A percentile compares a stretch with the other conserved stretches of the same genome.
Evolutionary conservation across 2,329 filamentous ascomycete genomes (phyloP).

Genomic region (Botryotinia calthae): DNA sequence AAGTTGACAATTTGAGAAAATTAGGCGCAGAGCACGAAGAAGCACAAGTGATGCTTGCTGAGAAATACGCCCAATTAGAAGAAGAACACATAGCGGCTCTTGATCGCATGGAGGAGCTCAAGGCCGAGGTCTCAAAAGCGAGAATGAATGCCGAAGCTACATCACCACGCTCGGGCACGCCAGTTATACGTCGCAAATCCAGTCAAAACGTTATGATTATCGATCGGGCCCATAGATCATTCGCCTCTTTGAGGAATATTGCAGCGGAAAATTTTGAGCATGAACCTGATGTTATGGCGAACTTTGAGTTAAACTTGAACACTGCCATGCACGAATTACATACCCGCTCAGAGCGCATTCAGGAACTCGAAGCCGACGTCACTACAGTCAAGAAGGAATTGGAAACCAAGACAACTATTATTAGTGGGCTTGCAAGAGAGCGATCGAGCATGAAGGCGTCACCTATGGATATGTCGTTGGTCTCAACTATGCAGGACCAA

Average conservation of each 20-base stretch:
- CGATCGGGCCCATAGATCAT: slow-evolving; percentile 87
- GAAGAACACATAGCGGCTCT: slow-evolving; percentile 77
- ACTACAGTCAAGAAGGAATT: slow-evolving; percentile 87
- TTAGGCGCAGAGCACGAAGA: slow-evolving; percentile 75
- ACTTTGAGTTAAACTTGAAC: slow-evolving; percentile 88
- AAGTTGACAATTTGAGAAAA: slow-evolving; percentile 68
- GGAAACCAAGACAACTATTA: slow-evolving; percentile 94
- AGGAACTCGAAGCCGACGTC: slow-evolving; percentile 84
- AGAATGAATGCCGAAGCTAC: slow-evolving; percentile 51
- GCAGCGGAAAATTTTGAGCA: slow-evolving; percentile 81
- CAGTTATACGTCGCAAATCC: slow-evolving; percentile 89
- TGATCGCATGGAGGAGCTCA: slow-evolving; percentile 85
- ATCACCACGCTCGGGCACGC: slow-evolving; percentile 62
- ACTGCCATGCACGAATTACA: slow-evolving; percentile 91
- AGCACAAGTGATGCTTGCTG: slow-evolving; percentile 67
- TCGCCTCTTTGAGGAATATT: slow-evolving; percentile 85
- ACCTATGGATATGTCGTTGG: slow-evolving; percentile 86
- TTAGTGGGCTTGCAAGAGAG: slow-evolving; percentile 89
- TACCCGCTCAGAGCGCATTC: slow-evolving; percentile 80
- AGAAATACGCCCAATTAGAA: slow-evolving; percentile 81
- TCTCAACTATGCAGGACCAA: slow-evolving; percentile 83
- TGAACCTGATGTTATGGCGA: slow-evolving; percentile 81
- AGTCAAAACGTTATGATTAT: slow-evolving; percentile 84
- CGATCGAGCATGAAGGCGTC: slow-evolving; percentile 82
- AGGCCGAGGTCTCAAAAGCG: slow-evolving; percentile 79